Conservation (phyloP, 1,139 yeast species). For the Taphrina deformans region DNA sequence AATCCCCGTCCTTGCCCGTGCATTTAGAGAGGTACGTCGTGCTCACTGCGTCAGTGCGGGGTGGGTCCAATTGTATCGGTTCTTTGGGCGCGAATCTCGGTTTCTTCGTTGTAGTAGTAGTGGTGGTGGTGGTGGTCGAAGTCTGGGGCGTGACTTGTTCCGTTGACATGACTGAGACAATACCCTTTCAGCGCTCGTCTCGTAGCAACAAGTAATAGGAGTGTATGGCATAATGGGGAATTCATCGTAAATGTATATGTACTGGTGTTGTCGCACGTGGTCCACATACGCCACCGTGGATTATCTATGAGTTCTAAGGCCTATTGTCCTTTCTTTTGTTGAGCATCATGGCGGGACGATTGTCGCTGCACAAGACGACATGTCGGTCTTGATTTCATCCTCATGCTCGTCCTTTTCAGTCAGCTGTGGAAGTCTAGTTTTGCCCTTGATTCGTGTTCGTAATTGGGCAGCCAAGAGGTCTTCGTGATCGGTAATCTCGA, state of each 20-base stretch:
- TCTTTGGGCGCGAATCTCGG: conserved; percentile 33
- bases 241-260: no score
- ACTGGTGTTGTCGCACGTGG: no score
- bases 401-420: conserved; percentile 4
- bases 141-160: background rate
- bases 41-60: conserved; percentile 19
- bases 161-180: background rate
- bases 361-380: no score
- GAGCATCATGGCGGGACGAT: no score
- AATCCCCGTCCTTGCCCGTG: conserved; percentile 17
- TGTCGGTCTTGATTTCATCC: background rate
- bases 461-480: conserved; percentile 14
- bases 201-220: background rate
- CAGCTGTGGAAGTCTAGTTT: background rate
- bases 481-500: conserved; percentile 11
- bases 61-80: conserved; percentile 24
- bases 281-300: no score
- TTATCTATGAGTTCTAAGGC: background rate
- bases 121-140: background rate
- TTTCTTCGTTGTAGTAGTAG: background rate
- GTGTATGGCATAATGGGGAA: background rate
- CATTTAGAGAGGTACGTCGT: conserved; percentile 24
- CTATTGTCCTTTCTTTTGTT: no score
- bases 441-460: background rate
- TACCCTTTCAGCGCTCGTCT: no score